Evolutionary conservation across 495 filamentous ascomycete species (phyloP).

Genomic region (Haplographium delicatum): DNA sequence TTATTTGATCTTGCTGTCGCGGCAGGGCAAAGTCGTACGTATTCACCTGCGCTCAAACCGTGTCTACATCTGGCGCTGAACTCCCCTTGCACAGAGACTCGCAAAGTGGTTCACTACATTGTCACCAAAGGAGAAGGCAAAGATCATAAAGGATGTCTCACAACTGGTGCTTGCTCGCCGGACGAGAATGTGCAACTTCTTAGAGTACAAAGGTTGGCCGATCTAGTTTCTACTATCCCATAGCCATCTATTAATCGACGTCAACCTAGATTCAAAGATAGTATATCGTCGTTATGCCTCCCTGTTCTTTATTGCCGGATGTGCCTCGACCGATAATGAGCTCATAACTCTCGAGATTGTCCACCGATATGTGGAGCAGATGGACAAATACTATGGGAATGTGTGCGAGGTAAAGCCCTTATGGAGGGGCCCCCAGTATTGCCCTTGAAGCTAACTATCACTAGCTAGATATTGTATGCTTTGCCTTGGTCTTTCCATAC

Average conservation of each 20-base stretch:
- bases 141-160: conserved; percentile 99
- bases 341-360: conserved; percentile 97
- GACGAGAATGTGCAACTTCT: conserved; percentile 99
- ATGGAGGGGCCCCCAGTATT: background rate
- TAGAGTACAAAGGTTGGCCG: conserved; percentile 89
- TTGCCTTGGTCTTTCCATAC: background rate
- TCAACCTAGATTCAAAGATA: conserved; percentile 95
- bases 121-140: conserved; percentile 97
- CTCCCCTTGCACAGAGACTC: conserved; percentile 65
- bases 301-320: conserved; percentile 98
- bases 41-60: conserved; percentile 28
- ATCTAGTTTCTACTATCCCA: too few species aligned
- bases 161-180: conserved; percentile 93
- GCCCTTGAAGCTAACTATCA: background rate
- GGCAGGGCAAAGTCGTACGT: conserved; percentile 97
- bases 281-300: conserved; percentile 98
- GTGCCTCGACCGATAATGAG: conserved; percentile 92
- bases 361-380: conserved; percentile 98
- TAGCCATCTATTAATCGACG: too few species aligned
- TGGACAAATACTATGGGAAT: conserved; percentile 99
- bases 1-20: conserved; percentile 93
- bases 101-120: conserved; percentile 99
- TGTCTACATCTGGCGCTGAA: conserved; percentile 31
- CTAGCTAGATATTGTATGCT: conserved; percentile 63
- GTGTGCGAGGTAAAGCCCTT: conserved; percentile 67